A percentile compares a stretch with the other conserved stretches of the same genome.
These are phyloP conservation scores for Mrakia blollopis DNA, from an alignment of 768 basidiomycete species.

Conservation along the genomic window DNA sequence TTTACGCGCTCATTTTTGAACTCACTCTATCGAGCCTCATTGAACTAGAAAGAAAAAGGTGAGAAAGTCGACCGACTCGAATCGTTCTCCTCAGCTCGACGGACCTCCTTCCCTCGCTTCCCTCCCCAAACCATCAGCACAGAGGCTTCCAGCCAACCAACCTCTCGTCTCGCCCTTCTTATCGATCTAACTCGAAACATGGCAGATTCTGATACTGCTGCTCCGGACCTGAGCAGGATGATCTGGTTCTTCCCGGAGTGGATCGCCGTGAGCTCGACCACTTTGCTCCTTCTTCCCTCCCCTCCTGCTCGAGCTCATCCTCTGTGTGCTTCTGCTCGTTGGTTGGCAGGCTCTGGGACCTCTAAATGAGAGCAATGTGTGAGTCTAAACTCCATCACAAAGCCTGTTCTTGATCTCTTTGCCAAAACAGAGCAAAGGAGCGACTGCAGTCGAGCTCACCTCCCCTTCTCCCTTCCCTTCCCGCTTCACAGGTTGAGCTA, in stretches of 20 bases:
- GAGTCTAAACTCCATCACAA: not conserved
- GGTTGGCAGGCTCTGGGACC: conserved; percentile 17
- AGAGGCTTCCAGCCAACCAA: not conserved
- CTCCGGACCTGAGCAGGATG: not conserved
- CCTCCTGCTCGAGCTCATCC: not conserved
- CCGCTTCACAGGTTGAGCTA: conserved; percentile 68
- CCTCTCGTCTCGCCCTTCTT: not conserved
- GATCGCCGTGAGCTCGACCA: conserved; percentile 8
- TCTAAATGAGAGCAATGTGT: conserved; percentile 29
- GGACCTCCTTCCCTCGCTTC: not conserved
- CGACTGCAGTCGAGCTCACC: too few species aligned
- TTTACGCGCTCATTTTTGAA: too few species aligned
- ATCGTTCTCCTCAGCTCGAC: not conserved
- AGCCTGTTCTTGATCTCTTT: too few species aligned
- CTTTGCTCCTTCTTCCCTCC: not conserved
- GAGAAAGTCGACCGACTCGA: too few species aligned
- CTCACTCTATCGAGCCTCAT: too few species aligned
- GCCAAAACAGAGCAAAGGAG: too few species aligned
- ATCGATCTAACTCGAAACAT: not conserved
- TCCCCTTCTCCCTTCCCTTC: too few species aligned
- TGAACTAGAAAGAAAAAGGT: too few species aligned
- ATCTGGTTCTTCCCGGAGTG: conserved; percentile 23
- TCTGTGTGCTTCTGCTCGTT: too few species aligned
- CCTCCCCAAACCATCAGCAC: not conserved
- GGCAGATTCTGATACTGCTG: not conserved